Evolutionary conservation across 2,329 filamentous ascomycete species (phyloP), one percentile per base, ranked within the genome.

Genomic region (Emericellopsis cladophorae): DNA sequence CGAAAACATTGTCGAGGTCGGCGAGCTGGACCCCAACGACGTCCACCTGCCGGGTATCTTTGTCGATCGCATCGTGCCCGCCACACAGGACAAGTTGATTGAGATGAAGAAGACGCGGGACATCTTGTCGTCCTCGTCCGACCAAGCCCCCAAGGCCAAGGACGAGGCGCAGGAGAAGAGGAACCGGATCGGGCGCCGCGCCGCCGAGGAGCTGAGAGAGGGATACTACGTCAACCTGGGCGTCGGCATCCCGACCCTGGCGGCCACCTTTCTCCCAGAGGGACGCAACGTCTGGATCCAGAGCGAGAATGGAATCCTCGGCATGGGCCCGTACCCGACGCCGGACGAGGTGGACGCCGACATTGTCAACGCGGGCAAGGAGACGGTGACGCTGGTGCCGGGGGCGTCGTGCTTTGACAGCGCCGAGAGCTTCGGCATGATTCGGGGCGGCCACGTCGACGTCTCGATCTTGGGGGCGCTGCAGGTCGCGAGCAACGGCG

Each of bases 341-440:
- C 77, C 76, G 1, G 73, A 77, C 2, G 67, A 83, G 46, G 74
- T 86, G 38, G 86, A 92, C 54, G 65, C 82, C 11, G 84, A 90
- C 50, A 77, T 89, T 46, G 81, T 92, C 64, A 93, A 92, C 51
- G 86, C 86, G 0, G 85, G 86, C 43, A 93, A 93, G 56, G 85
- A 92, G 57, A 93, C 85, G 1, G 84, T 89, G 0, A 92, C 86
- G 1, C 69, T 92, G 1, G 65, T 86, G 0, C 80, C 82, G 0
- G 86, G 86, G 1, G 85, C 84, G 0, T 73, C 81, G 1, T 82
- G 77, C 8, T 93, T 92, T 51, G 84, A 87, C 56, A 84, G 77
- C 36, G 73, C 81, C 46, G 86, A 92, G 59, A 88, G 82, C 1
- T 93, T 93, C 53, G 79, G 75, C 49, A 92, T 92, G 86, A 92